Conservation (phyloP, 306 rosid genomes). For the Acacia melanoxylon region DNA sequence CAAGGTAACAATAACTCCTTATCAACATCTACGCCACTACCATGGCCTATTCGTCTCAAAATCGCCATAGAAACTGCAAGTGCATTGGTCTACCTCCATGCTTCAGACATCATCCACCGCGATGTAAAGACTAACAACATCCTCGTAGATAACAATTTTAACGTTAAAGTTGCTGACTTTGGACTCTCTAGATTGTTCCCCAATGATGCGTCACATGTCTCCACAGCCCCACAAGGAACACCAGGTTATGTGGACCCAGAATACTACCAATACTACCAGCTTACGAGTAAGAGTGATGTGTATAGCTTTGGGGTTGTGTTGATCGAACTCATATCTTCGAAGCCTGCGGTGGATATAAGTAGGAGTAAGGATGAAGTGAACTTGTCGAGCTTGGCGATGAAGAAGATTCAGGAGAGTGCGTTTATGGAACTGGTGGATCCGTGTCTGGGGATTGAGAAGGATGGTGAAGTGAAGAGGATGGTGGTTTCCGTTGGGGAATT, state of each 20-base stretch:
- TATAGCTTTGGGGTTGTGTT: slow-evolving; percentile 74
- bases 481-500: slow-evolving; percentile 61
- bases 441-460: slow-evolving; percentile 52
- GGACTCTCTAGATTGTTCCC: slow-evolving; percentile 72
- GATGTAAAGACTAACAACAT: slow-evolving; percentile 49
- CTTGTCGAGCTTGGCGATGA: slow-evolving; percentile 54
- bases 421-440: slow-evolving; percentile 60
- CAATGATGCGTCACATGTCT: slow-evolving; percentile 54
- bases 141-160: slow-evolving; percentile 47
- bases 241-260: slow-evolving; percentile 78
- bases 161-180: slow-evolving; percentile 72
- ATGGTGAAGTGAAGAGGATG: slow-evolving; percentile 52
- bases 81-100: slow-evolving; percentile 64
- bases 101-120: slow-evolving; percentile 64
- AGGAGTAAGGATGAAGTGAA: slow-evolving; percentile 63
- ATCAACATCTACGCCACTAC: slow-evolving; percentile 21
- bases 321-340: slow-evolving; percentile 61
- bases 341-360: slow-evolving; percentile 57
- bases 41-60: slow-evolving; percentile 59
- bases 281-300: slow-evolving; percentile 73
- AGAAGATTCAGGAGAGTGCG: slow-evolving; percentile 53
- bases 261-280: slow-evolving; percentile 64
- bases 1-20: slow-evolving; percentile 36
- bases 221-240: slow-evolving; percentile 79
- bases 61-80: slow-evolving; percentile 67